Base-by-base conservation (phyloP, 1,284 basidiomycete species). In the Exobasidium rhododendri region DNA sequence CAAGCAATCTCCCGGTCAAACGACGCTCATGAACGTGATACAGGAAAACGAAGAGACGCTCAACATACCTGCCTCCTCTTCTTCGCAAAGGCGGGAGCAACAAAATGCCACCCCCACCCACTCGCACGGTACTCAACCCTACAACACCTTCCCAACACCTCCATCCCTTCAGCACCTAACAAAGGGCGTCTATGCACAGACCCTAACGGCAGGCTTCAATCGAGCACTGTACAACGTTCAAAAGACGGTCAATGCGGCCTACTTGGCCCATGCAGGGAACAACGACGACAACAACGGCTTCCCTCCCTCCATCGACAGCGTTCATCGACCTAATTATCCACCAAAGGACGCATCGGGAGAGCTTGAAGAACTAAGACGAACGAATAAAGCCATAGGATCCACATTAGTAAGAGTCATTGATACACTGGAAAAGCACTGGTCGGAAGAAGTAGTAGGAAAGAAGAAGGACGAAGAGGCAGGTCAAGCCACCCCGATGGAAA, bases 171-270 rank as follows among this genome's bases (percentile, higher is more conserved):
- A 64, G 49, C 71, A 76, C 32, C 32, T 74, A 22, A 73, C 74
- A 29, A 65, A 67, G 40, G 71, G 71, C 44, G 63, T 74, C 55
- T 76, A 74, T 55, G 67, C 73, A 32, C 62, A 67, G 20, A 62
- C 64, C 4, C 58, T 60, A n/a, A 22, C 56, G 11, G 58, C 63
- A 1, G 61, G 66, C 6, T 43, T 66, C 52, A 63, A 68, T 40
- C 47, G 57, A 10, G 67, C 74, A 14, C 49, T 75, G 26, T 65
- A 63, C 29, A 69, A 58, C 46, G 65, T 74, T 17, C 70, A 70
- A 3, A 61, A 59, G 14, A 69, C 65, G 0, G 74, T 74, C 24
- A 64, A 62, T 11, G 67, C 59, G 3, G 59, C 62, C 22, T 50
- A 50, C 20, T 58, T 61, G 17, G 63, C 62, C 10, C 53, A 61